Conservation (phyloP, 2,329 filamentous ascomycete species). For the Ceratocystis destructans region DNA sequence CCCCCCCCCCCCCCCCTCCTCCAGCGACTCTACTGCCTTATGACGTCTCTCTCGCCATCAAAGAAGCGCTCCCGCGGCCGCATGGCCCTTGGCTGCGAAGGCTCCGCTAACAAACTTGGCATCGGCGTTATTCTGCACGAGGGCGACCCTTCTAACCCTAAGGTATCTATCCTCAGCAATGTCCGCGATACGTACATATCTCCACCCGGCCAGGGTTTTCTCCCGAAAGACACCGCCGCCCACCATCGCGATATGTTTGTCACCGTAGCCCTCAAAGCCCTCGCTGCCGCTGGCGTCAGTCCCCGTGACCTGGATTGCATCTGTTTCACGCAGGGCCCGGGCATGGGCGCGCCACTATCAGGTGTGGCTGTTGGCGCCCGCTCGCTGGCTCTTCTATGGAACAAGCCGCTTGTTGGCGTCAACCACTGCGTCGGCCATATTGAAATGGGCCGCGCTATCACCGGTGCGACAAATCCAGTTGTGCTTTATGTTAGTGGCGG, state of each 20-base stretch:
- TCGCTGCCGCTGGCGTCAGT: conserved; percentile 51
- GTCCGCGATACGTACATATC: conserved; percentile 86
- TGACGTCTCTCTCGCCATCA: conserved; percentile 21
- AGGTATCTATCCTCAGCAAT: conserved; percentile 63
- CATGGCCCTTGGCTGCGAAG: conserved; percentile 56
- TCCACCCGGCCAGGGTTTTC: conserved; percentile 83
- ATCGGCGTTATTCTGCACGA: conserved; percentile 82
- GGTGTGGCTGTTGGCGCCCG: conserved; percentile 76
- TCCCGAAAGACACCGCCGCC: conserved; percentile 87
- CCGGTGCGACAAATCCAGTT: conserved; percentile 77
- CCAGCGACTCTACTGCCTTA: neutral
- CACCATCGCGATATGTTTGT: conserved; percentile 86
- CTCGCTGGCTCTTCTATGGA: conserved; percentile 71
- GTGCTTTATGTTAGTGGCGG: conserved; percentile 92
- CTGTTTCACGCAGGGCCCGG: conserved; percentile 89
- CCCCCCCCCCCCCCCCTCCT: neutral
- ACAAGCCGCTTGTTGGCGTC: conserved; percentile 76
- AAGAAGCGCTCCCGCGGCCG: conserved; percentile 25
- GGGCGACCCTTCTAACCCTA: conserved; percentile 37
- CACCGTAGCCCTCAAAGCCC: conserved; percentile 61
- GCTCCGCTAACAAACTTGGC: conserved; percentile 94
- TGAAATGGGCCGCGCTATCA: conserved; percentile 93
- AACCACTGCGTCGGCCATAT: conserved; percentile 99
- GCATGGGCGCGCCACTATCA: conserved; percentile 89
- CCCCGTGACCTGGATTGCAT: conserved; percentile 69